These are phyloP conservation scores for Trifolium repens DNA, from an alignment of 306 rosid species.

Conservation along the genomic window DNA sequence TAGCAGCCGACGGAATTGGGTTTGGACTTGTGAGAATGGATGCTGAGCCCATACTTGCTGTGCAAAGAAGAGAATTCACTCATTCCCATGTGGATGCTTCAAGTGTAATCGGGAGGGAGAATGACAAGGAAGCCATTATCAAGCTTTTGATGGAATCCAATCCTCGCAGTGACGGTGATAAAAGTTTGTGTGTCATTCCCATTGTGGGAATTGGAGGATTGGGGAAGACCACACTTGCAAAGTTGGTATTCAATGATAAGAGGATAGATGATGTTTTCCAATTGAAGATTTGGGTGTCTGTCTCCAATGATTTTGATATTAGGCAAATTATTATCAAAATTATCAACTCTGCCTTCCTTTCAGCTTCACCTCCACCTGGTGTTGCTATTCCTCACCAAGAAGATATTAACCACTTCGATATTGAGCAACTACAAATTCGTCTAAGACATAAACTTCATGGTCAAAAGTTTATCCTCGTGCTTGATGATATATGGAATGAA, in stretches of 20 bases:
- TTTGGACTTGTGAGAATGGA: too few relatives aligned
- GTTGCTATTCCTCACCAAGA: too few relatives aligned
- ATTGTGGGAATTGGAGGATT: constrained; percentile 33
- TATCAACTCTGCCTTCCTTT: not conserved
- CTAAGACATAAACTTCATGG: too few relatives aligned
- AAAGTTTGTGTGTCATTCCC: constrained; percentile 31
- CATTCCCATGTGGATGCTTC: constrained; percentile 27
- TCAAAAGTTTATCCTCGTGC: too few relatives aligned
- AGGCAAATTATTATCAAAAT: not conserved
- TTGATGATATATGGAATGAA: too few relatives aligned
- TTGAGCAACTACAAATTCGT: too few relatives aligned
- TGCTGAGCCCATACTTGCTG: too few relatives aligned
- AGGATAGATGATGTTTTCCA: not conserved
- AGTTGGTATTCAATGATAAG: not conserved
- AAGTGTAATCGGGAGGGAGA: constrained; percentile 27
- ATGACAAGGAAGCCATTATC: constrained; percentile 4
- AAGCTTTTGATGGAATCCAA: constrained; percentile 1
- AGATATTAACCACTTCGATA: too few relatives aligned
- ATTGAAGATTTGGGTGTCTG: not conserved
- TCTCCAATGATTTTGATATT: not conserved
- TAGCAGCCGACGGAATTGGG: too few relatives aligned
- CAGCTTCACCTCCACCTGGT: too few relatives aligned
- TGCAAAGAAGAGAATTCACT: constrained; percentile 20
- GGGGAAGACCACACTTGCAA: not conserved
- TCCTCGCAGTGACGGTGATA: not conserved